Evolutionary conservation across 129 eudicot species (phyloP).

Genomic region (Oenanthe sinensis): DNA sequence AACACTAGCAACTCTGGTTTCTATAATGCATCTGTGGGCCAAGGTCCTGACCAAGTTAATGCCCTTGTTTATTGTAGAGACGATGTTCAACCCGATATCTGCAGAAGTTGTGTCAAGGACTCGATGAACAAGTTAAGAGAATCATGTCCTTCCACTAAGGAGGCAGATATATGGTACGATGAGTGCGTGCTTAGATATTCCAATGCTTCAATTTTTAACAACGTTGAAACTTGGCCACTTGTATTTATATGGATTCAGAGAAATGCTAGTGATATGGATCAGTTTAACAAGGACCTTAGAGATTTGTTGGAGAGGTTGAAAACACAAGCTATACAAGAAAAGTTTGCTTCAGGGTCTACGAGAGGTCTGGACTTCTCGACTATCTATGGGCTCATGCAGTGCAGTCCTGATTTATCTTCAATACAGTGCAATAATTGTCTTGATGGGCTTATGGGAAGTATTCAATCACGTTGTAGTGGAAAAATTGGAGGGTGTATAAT

Average conservation of each 20-base stretch:
- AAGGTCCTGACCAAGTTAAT: conserved; percentile 16
- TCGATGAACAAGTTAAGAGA: neutral
- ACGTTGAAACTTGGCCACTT: neutral
- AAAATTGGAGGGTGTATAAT: neutral
- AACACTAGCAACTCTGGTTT: conserved; percentile 19
- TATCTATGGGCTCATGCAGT: conserved; percentile 40
- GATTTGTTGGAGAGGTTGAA: conserved; percentile 18
- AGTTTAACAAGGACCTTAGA: conserved; percentile 10
- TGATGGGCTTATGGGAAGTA: neutral
- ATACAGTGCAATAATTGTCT: conserved; percentile 28
- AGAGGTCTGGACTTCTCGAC: neutral
- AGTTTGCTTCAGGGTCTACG: conserved; percentile 26
- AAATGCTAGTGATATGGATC: conserved; percentile 10
- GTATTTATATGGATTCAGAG: neutral
- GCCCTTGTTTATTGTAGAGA: conserved; percentile 31
- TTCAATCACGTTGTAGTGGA: neutral
- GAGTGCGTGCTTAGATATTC: conserved; percentile 44
- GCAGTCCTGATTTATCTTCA: conserved; percentile 51
- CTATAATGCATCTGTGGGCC: conserved; percentile 24
- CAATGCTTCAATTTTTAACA: conserved; percentile 13
- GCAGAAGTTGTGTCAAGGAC: conserved; percentile 21
- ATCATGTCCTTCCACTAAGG: conserved; percentile 20
- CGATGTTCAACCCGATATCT: conserved; percentile 15
- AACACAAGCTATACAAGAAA: conserved; percentile 22
- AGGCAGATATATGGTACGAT: conserved; percentile 13